A percentile compares a stretch with the other conserved stretches of the same genome.
These are phyloP conservation scores for Kickxella alabastrina DNA, from an alignment of 192 early-diverging fungal species.

Conservation along the genomic window DNA sequence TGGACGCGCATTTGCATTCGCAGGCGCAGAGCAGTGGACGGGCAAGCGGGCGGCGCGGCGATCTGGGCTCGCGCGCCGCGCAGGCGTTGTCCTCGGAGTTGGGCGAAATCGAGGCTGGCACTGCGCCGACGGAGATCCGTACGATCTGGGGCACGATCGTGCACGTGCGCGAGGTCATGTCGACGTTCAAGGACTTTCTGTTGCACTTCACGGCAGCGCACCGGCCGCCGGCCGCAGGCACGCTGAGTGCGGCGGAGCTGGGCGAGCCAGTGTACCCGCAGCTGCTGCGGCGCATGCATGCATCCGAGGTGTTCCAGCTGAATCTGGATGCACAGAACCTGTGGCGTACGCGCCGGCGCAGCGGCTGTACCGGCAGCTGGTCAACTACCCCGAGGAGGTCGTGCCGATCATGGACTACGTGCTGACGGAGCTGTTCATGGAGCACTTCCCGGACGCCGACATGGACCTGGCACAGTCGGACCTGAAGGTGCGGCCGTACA, in stretches of 20 bases:
- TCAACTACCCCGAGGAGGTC: constrained; percentile 94
- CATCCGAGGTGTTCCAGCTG: constrained; percentile 60
- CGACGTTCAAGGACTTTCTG: constrained; percentile 78
- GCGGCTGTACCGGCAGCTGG: constrained; percentile 74
- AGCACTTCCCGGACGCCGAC: constrained; percentile 63
- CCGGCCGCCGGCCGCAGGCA: constrained; percentile 42
- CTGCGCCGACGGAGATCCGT: constrained; percentile 43
- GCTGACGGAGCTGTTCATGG: constrained; percentile 67
- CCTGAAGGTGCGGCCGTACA: constrained; percentile 80
- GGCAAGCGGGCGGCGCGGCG: constrained; percentile 21
- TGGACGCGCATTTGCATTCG: constrained; percentile 10
- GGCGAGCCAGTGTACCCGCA: constrained; percentile 72
- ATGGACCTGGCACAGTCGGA: constrained; percentile 55
- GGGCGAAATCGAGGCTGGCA: constrained; percentile 14
- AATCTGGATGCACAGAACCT: constrained; percentile 92
- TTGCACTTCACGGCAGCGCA: constrained; percentile 61
- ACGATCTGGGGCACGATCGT: constrained; percentile 94
- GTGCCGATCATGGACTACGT: constrained; percentile 91
- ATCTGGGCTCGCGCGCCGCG: constrained; percentile 35
- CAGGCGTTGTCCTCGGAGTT: constrained; percentile 46
- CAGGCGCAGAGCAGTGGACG: neutral
- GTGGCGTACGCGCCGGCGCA: constrained; percentile 58
- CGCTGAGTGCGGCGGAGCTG: constrained; percentile 43
- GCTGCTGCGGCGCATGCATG: constrained; percentile 69
- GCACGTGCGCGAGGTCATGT: constrained; percentile 79